Conservation (phyloP, 1,284 basidiomycete genomes). For the Bondarzewia mesenterica region DNA sequence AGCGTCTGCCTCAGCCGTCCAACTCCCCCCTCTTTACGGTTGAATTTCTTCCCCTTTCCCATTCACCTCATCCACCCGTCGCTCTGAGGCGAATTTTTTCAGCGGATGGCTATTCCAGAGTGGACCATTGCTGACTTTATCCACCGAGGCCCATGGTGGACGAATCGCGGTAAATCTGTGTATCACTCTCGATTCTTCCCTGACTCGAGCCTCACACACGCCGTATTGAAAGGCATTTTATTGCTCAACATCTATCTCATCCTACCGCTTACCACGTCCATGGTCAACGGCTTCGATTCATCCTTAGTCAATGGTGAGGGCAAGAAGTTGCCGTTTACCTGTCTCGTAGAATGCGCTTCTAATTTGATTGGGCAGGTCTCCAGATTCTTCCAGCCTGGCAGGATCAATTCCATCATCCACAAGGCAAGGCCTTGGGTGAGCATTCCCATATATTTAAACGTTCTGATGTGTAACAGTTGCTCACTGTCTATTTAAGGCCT, state of each 20-base stretch:
- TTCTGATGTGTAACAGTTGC: neutral
- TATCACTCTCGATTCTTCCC: neutral
- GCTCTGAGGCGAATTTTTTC: no score
- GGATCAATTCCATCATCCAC: constrained; percentile 41
- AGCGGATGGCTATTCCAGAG: constrained; percentile 30
- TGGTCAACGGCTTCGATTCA: constrained; percentile 55
- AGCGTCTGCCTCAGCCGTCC: neutral
- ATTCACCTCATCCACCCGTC: no score
- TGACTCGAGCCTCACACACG: neutral
- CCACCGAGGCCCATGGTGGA: constrained; percentile 54
- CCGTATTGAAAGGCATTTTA: constrained; percentile 44
- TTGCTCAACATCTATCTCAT: constrained; percentile 50
- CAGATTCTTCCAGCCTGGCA: constrained; percentile 61
- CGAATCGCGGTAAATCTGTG: constrained; percentile 39
- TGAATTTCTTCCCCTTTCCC: no score
- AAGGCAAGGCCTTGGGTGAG: constrained; percentile 41
- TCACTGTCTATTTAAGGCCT: constrained; percentile 32
- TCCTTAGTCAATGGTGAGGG: constrained; percentile 52
- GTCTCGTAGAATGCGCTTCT: neutral
- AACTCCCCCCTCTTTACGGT: no score
- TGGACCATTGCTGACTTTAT: constrained; percentile 52
- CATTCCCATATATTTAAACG: neutral
- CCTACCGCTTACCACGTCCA: constrained; percentile 50
- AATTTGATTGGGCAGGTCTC: constrained; percentile 31
- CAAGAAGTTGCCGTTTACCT: neutral